Evolutionary conservation across 176 grass and related monocot genomes (phyloP), one percentile per base, ranked within the genome.

Genomic region (Puya raimondii): DNA sequence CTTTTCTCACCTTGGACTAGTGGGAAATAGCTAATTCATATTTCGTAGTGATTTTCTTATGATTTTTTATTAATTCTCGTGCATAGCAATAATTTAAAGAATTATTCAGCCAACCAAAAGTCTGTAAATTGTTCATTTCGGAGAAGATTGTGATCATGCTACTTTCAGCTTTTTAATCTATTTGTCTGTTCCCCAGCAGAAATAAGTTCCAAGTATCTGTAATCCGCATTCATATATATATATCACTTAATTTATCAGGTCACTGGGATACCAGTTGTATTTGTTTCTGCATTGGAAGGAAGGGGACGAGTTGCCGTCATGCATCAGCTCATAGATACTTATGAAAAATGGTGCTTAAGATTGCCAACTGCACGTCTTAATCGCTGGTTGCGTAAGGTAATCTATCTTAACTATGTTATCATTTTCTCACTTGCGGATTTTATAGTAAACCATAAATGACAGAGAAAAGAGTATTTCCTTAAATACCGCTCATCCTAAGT

Each of bases 341-440:
- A 90, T 63, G 74, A 83, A 76, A 92, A 88, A 63, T 97, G 94
- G 94, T 90, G 94, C 74, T 83, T 90, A 70, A 89, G 93, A 76
- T 82, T 97, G 65, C 80, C 86, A 69, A 97, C 94, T n/a, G 88
- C 89, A 49, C 68, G 86, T 6, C 79, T 97, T 29, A 97, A 97
- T 70, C 89, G 94, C 61, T 97, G 94, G 94, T 84, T 97, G 73
- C 76, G 81, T 17, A 97, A 97, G 94, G 94, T 97, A 90, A 83
- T 10, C 9, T 23, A 70, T 25, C 12, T 53, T 69, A 6, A 18
- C 50, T 48, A 12, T 2, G 21, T 69, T 73, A 57, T 20, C 64
- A 15, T 13, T 64, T 63, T 63, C 48, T 75, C 63, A 3, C 21
- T 54, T 75, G n/a, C 2, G 71, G 66, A 52, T 50, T 70, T 73